Evolutionary conservation across 805 yeast species (phyloP).

Genomic region (Pichia membranifaciens): DNA sequence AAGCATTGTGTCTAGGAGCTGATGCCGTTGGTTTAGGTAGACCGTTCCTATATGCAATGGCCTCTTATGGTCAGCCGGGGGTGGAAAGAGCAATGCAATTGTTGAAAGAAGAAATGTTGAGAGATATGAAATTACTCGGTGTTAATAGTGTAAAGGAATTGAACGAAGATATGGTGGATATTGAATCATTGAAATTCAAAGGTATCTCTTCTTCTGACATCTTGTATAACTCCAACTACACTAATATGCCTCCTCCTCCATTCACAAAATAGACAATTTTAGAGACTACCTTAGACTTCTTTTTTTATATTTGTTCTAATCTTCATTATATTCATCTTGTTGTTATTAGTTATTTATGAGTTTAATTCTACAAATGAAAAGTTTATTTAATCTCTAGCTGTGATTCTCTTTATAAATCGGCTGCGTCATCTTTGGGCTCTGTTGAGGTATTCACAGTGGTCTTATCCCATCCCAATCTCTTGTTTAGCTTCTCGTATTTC

Average conservation of each 20-base stretch:
- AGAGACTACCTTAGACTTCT: too few species aligned
- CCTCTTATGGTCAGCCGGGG: conserved; percentile 73
- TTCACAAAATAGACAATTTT: conserved; percentile 5
- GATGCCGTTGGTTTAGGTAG: conserved; percentile 62
- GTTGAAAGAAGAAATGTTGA: conserved; percentile 49
- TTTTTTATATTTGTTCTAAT: too few species aligned
- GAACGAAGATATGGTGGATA: conserved; percentile 33
- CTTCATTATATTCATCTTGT: too few species aligned
- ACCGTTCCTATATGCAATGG: conserved; percentile 70
- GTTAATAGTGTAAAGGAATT: conserved; percentile 44
- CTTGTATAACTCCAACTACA: conserved; percentile 46
- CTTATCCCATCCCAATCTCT: conserved; percentile 66
- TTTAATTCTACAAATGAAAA: not conserved
- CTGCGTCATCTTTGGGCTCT: conserved; percentile 7
- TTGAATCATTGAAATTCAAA: conserved; percentile 39
- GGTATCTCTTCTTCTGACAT: conserved; percentile 50
- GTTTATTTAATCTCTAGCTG: not conserved
- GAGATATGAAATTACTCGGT: conserved; percentile 60
- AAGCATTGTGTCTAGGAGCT: conserved; percentile 74
- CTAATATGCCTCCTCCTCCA: conserved; percentile 27
- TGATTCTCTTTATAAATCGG: not conserved
- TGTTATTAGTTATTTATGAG: too few species aligned
- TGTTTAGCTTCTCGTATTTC: conserved; percentile 69
- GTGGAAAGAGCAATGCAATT: conserved; percentile 39
- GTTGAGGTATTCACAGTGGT: conserved; percentile 11